These are phyloP conservation scores for Ambrosia trifida DNA, from an alignment of 129 eudicot genomes.

Conservation along the genomic window DNA sequence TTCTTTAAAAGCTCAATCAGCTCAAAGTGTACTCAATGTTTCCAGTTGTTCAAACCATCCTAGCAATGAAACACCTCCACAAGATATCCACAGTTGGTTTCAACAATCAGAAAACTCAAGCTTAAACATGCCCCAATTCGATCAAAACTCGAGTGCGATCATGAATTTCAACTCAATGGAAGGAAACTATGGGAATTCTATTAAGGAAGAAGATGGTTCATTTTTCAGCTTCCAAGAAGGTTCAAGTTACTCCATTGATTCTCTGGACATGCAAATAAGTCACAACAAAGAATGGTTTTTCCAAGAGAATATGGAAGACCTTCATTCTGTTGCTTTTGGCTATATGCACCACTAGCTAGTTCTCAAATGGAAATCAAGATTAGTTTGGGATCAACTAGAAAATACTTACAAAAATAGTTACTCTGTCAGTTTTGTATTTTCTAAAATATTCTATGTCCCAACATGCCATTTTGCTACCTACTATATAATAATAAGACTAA, in stretches of 20 bases:
- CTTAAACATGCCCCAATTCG: constrained; percentile 53
- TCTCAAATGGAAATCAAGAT: constrained; percentile 8
- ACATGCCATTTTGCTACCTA: constrained; percentile 35
- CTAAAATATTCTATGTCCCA: constrained; percentile 9
- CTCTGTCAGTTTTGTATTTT: constrained; percentile 39
- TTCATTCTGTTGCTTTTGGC: constrained; percentile 71
- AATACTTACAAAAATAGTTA: constrained; percentile 23
- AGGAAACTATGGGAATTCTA: constrained; percentile 37
- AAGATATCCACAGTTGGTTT: constrained; percentile 67
- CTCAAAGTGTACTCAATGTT: constrained; percentile 40
- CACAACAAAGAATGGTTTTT: constrained; percentile 53
- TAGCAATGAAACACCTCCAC: constrained; percentile 42
- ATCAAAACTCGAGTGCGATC: constrained; percentile 28
- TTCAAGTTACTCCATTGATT: constrained; percentile 62
- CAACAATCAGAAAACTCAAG: constrained; percentile 58
- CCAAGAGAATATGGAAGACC: constrained; percentile 69
- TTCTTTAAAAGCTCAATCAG: constrained; percentile 71
- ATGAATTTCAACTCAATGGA: constrained; percentile 40
- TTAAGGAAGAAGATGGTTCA: constrained; percentile 56
- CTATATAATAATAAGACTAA: constrained; percentile 32
- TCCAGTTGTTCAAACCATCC: neutral
- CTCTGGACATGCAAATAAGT: constrained; percentile 50
- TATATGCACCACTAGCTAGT: constrained; percentile 52
- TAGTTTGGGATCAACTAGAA: constrained; percentile 37
- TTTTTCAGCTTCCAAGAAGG: constrained; percentile 58